Conservation (phyloP, 1,284 basidiomycete genomes). For the Apiotrichum veenhuisii region DNA sequence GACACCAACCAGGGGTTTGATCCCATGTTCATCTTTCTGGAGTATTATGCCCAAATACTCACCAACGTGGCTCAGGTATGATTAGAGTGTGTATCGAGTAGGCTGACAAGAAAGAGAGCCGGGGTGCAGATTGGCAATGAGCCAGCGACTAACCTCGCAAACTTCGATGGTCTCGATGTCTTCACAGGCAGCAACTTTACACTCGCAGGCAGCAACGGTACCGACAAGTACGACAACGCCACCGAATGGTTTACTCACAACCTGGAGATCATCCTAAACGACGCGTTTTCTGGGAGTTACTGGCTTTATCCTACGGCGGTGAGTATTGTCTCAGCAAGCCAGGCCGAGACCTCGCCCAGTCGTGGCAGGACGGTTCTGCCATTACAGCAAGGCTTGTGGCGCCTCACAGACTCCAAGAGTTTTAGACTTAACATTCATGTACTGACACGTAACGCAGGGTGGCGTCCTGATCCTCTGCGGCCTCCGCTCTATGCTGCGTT, state of each 20-base stretch:
- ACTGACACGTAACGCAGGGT: conserved; percentile 13
- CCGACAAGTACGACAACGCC: conserved; percentile 5
- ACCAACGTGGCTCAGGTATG: neutral
- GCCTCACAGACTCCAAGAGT: no score
- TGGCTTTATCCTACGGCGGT: conserved; percentile 36
- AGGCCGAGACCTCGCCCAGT: no score
- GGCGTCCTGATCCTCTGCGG: conserved; percentile 23
- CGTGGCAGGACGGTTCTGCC: no score
- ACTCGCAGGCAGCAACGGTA: conserved; percentile 11
- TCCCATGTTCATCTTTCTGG: neutral
- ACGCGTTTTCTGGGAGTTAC: conserved; percentile 18
- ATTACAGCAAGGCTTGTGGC: no score
- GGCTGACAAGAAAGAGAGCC: no score
- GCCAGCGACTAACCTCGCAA: neutral
- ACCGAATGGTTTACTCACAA: neutral
- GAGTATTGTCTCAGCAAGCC: conserved; percentile 4
- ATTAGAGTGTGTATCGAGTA: no score
- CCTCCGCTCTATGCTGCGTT: conserved; percentile 26
- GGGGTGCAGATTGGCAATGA: neutral
- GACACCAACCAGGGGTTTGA: neutral
- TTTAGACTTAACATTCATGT: no score
- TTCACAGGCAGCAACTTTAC: conserved; percentile 9
- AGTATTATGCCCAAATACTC: neutral
- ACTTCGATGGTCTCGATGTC: neutral
- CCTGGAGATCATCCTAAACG: neutral